A percentile compares a stretch with the other conserved stretches of the same genome.
Conservation (phyloP, 176 grass and related monocot species). For the Ampelocalamus luodianensis region DNA sequence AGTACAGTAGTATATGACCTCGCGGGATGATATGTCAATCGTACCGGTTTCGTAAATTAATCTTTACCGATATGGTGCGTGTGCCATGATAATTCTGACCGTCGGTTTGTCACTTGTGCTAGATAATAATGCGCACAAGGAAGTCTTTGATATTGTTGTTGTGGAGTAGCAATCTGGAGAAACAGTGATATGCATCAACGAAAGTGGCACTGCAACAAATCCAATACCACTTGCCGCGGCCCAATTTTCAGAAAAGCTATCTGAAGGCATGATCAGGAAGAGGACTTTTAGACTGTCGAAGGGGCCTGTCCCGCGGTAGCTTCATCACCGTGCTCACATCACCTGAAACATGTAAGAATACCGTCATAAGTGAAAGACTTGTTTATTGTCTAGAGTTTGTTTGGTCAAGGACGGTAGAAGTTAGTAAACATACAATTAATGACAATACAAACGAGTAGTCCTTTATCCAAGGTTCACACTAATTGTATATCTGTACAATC, state of each 20-base stretch:
- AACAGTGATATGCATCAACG: background rate
- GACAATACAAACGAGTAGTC: background rate
- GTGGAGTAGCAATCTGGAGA: constrained; percentile 5
- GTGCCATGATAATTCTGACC: background rate
- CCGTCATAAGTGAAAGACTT: constrained; percentile 31
- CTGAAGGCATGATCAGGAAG: constrained; percentile 50
- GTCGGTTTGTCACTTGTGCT: background rate
- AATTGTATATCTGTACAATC: background rate
- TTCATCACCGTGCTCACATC: constrained; percentile 36
- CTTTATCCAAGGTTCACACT: constrained; percentile 34
- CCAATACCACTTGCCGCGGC: background rate
- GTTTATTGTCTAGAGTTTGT: constrained; percentile 5
- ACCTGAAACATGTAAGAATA: constrained; percentile 36
- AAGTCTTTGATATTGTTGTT: constrained; percentile 1
- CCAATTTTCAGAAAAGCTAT: constrained; percentile 27
- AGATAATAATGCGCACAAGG: background rate
- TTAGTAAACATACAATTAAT: constrained; percentile 1
- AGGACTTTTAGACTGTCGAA: too few relatives aligned
- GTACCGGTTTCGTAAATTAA: constrained; percentile 16
- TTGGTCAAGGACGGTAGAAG: background rate
- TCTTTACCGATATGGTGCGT: background rate
- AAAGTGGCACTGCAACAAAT: constrained; percentile 5
- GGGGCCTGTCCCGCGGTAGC: too few relatives aligned
- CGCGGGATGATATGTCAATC: background rate
- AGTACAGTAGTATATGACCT: background rate